Evolutionary conservation across 352 stramenopile genomes (phyloP), one percentile per base, ranked within the genome.

Genomic region (Pythium periplocum): DNA sequence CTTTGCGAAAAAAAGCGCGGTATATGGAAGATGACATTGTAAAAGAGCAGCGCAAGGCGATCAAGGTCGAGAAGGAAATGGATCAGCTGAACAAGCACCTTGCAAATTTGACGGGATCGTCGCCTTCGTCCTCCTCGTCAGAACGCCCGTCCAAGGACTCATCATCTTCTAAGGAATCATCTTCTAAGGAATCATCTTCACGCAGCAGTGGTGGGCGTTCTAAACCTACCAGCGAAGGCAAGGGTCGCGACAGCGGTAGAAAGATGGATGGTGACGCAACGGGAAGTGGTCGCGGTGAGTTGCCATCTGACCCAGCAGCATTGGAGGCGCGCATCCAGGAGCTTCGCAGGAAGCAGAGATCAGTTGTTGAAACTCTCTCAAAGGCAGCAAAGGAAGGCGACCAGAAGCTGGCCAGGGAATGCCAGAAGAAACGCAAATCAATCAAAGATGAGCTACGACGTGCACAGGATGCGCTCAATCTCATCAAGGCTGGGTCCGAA

Each of bases 1-100:
- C 66, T 48, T 35, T 88, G 40, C 75, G 79, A 56, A 87, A 90
- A 43, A 87, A 87, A 47, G 73, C 77, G 38, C 71, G 75, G 30
- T 77, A 73, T 33, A 73, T 95, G 53, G 82, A 95, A 34, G 78
- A 93, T 26, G 84, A 95, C 40, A 53, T 95, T 17, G 62, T 68
- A 40, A 93, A 93, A 57, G 80, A 93, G 57, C 80, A 90, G 58
- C 75, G 76, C 45, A 92, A 90, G 51, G 69, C 81, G 33, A 61
- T 65, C 12, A 77, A 80, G 45, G 77, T 95, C 26, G 71, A 90
- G 52, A 84, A 87, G 42, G 84, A 95, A 51, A 90, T 92, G 78
- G 78, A 90, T 42, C 83, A 92, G 61, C 75, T 92, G 42, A 90
- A 80, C 47, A 82, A 86, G 50, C 82, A 92, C 44, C 71, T 90